Evolutionary conservation across 1,139 yeast species (phyloP), one percentile per base, ranked within the genome.

Genomic region (Sugiyamaella grinbergsii): DNA sequence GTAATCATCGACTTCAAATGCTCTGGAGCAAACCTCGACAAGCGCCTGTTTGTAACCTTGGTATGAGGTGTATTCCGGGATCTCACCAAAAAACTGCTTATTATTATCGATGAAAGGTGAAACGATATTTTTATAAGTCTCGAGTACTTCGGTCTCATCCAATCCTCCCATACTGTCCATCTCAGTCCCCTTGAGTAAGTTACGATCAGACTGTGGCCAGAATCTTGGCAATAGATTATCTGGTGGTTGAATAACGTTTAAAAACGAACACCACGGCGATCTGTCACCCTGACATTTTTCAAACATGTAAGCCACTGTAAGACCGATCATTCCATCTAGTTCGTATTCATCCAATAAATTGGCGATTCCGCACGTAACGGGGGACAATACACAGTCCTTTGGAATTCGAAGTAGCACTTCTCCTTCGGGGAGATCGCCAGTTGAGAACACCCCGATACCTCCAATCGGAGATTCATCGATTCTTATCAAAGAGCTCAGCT

Each of bases 261-360:
- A 71, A 64, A 85, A 91, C 2, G 72, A 74, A 57, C 57, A 74
- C 97, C 97, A 91, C 2, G 96, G 96, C 11, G 95, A 85, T 2
- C 68, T 62, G 13, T 72, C 69, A 2, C 80, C 81, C 51, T 75
- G 69, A 10, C 75, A 66, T 36, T 71, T 69, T 64, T 91, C 98
- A 63, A 86, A 89, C 34, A 89, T 74, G 54, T 81, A 85, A 0
- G 91, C 81, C 8, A 88, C 60, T 10, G 85, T 79, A 47, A 89
- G 71, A 0, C 84, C 85, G 42, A 79, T 75, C 74, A 87, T 80
- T 0, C 93, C 93, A 31, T 77, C 78, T 5, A 85, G 62, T 5
- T 71, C 75, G 40, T 76, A 77, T 33, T 87, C 96, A 11, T 75
- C 69, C 29, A 90, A 65, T 20, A 89, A 64, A 59, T 88, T 85